Evolutionary conservation across 371 early-diverging fungal species (phyloP).

Genomic region (Mucor plumbeus): DNA sequence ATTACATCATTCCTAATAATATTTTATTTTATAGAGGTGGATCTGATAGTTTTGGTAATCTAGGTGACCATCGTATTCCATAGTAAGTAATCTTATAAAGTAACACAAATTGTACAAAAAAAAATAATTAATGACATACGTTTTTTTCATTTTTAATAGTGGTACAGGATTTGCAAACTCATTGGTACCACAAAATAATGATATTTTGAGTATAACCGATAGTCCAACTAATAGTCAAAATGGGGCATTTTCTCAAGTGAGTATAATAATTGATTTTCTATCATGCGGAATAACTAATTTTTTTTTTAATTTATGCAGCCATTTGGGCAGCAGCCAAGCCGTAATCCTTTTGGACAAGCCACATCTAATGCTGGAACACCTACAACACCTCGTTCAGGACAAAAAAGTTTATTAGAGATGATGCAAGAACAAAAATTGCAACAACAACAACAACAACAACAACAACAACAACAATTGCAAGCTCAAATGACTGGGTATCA

Average conservation of each 20-base stretch:
- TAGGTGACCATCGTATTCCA: constrained; percentile 58
- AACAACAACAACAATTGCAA: constrained; percentile 17
- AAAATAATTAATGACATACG: neutral
- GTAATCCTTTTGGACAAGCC: constrained; percentile 46
- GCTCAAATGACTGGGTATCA: constrained; percentile 9
- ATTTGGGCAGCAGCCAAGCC: constrained; percentile 41
- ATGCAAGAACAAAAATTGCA: constrained; percentile 44
- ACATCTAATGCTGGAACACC: constrained; percentile 8
- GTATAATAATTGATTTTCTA: neutral
- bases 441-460: constrained; percentile 19
- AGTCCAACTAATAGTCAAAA: constrained; percentile 7
- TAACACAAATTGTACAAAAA: neutral
- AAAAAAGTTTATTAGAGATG: constrained; percentile 42
- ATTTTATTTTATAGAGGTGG: constrained; percentile 41
- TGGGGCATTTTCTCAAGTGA: constrained; percentile 26
- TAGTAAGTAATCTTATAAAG: constrained; percentile 34
- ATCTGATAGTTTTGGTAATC: constrained; percentile 61
- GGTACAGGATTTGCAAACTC: constrained; percentile 45
- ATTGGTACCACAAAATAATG: constrained; percentile 25
- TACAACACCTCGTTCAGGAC: constrained; percentile 15
- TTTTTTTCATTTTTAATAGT: constrained; percentile 21
- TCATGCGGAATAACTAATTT: neutral
- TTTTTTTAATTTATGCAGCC: constrained; percentile 19
- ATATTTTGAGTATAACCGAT: constrained; percentile 10
- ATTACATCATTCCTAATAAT: neutral